phyloP scores from a whole-genome alignment of 768 basidiomycete genomes.

The Lactifluus echinatus region DNA sequence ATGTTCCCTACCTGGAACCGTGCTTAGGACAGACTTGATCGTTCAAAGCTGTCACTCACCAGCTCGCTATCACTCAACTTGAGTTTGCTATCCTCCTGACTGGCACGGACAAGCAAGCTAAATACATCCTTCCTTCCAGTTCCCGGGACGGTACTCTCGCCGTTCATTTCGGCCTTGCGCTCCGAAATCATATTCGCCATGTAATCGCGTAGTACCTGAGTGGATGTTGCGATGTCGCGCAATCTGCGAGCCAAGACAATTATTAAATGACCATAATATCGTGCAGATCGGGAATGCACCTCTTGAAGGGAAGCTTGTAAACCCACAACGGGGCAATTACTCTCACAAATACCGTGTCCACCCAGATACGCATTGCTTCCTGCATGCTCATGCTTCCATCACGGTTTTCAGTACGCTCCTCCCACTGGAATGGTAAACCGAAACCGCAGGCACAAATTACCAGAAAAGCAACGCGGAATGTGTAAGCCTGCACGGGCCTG shows the following conservation, averaged over 20 bases:
- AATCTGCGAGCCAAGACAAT: background rate
- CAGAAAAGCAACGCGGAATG: too few species aligned
- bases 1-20: conserved; percentile 15
- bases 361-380: conserved; percentile 6
- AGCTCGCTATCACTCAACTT: conserved; percentile 1
- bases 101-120: conserved; percentile 19
- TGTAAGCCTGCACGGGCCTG: conserved; percentile 14
- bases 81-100: conserved; percentile 7
- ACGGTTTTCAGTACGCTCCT: background rate
- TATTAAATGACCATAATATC: background rate
- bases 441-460: conserved; percentile 21
- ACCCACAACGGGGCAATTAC: too few species aligned
- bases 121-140: conserved; percentile 13
- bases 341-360: background rate
- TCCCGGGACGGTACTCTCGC: background rate
- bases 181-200: too few species aligned
- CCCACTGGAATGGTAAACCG: conserved; percentile 10
- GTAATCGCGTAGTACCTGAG: background rate
- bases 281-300: background rate
- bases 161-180: too few species aligned
- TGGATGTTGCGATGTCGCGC: background rate
- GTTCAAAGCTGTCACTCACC: too few species aligned
- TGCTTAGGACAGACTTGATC: background rate
- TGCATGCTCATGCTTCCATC: conserved; percentile 10
- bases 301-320: too few species aligned